Evolutionary conservation across 2,329 filamentous ascomycete genomes (phyloP).

Genomic region (Coleophoma eucalyptorum): DNA sequence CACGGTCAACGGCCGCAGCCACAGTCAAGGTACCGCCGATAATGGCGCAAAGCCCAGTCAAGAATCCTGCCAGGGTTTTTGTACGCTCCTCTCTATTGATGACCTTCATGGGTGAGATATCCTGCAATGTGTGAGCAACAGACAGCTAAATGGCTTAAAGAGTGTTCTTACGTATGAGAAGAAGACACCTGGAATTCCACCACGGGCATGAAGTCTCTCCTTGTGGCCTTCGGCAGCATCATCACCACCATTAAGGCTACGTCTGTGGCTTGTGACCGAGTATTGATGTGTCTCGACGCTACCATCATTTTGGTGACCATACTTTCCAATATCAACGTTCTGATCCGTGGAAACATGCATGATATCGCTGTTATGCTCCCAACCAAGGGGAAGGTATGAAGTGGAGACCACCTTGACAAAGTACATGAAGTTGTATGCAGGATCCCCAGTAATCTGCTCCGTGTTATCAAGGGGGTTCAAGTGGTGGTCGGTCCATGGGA

Average conservation of each 20-base stretch:
- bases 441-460: conserved; percentile 71
- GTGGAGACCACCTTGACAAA: conserved; percentile 98
- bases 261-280: conserved; percentile 94
- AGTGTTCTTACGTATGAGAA: conserved; percentile 81
- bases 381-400: conserved; percentile 88
- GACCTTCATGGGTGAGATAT: conserved; percentile 99
- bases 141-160: neutral
- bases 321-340: conserved; percentile 60
- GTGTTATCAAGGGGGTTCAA: conserved; percentile 85
- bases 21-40: conserved; percentile 95
- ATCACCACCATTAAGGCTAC: conserved; percentile 78
- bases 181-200: conserved; percentile 95
- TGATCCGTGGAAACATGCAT: conserved; percentile 37
- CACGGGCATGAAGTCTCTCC: conserved; percentile 83
- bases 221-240: conserved; percentile 86
- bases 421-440: conserved; percentile 97
- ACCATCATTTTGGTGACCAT: conserved; percentile 64
- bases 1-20: conserved; percentile 87
- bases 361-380: conserved; percentile 50
- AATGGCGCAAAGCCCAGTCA: conserved; percentile 91
- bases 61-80: conserved; percentile 88
- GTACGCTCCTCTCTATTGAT: conserved; percentile 89
- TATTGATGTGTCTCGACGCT: conserved; percentile 98
- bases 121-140: conserved; percentile 44
- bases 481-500: conserved; percentile 83